These are phyloP conservation scores for Xylaria grammica DNA, from an alignment of 495 filamentous ascomycete genomes.

Conservation along the genomic window DNA sequence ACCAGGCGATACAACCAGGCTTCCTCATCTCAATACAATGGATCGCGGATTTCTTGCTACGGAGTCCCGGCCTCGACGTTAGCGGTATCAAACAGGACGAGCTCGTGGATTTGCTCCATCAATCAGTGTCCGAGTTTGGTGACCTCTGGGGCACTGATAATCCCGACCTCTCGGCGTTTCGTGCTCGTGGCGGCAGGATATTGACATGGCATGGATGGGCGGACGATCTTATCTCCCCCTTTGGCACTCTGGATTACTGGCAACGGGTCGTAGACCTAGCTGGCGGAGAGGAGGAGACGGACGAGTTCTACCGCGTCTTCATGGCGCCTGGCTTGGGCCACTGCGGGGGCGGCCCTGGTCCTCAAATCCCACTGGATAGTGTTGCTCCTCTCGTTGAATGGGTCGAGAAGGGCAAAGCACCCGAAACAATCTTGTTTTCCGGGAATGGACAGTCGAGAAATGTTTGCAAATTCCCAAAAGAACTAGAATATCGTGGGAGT, in stretches of 20 bases:
- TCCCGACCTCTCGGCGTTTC: conserved; percentile 50
- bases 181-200: conserved; percentile 52
- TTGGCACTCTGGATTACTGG: conserved; percentile 45
- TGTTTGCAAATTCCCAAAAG: conserved; percentile 29
- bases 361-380: conserved; percentile 47
- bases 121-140: conserved; percentile 37
- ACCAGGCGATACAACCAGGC: conserved; percentile 16
- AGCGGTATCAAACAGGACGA: conserved; percentile 28
- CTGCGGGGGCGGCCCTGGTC: conserved; percentile 39
- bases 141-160: conserved; percentile 41
- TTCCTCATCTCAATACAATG: conserved; percentile 29
- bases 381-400: conserved; percentile 52
- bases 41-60: conserved; percentile 30
- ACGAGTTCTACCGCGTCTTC: conserved; percentile 67
- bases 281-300: conserved; percentile 47
- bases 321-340: conserved; percentile 59
- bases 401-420: conserved; percentile 49
- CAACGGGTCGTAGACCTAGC: conserved; percentile 50
- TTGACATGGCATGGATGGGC: conserved; percentile 56
- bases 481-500: conserved; percentile 24
- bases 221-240: conserved; percentile 48
- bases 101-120: conserved; percentile 36
- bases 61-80: conserved; percentile 31
- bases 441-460: conserved; percentile 30
- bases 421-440: conserved; percentile 33